Conservation (phyloP, 169 alveolate genomes). For the Plasmodium cynomolgi region DNA sequence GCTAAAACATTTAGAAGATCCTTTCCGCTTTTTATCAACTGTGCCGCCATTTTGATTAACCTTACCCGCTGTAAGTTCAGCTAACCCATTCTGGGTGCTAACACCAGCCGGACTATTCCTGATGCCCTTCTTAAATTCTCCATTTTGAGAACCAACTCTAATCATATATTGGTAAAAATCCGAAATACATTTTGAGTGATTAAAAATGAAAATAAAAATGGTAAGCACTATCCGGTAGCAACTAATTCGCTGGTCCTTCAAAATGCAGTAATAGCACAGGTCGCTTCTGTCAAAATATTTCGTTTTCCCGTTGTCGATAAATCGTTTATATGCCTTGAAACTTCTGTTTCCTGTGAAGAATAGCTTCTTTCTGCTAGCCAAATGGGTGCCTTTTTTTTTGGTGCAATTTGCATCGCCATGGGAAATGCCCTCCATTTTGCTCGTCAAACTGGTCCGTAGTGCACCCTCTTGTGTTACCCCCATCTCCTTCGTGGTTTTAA, state of each 20-base stretch:
- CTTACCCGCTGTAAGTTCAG: background rate
- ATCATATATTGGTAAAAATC: conserved; percentile 58
- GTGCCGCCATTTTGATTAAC: background rate
- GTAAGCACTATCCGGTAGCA: conserved; percentile 49
- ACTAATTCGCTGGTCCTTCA: conserved; percentile 28
- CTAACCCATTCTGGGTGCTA: background rate
- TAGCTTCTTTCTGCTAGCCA: background rate
- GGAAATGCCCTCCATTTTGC: background rate
- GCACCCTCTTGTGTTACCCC: background rate
- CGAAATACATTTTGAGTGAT: conserved; percentile 68
- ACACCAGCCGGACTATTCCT: background rate
- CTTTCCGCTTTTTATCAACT: background rate
- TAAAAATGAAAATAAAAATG: conserved; percentile 48
- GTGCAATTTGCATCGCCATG: background rate
- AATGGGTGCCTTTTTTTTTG: background rate
- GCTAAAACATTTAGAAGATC: background rate
- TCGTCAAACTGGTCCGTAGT: background rate
- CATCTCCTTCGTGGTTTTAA: background rate
- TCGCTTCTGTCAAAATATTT: conserved; percentile 34
- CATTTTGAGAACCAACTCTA: conserved; percentile 13
- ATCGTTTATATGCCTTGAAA: conserved; percentile 1
- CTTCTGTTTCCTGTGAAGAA: background rate
- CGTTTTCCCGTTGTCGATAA: background rate
- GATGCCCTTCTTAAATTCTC: conserved; percentile 1
- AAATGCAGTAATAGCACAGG: conserved; percentile 29